Percentiles rank a stretch among this genome's conserved stretches.
These are phyloP conservation scores for Hippophae tibetana DNA, from an alignment of 306 rosid species.

Conservation along the genomic window DNA sequence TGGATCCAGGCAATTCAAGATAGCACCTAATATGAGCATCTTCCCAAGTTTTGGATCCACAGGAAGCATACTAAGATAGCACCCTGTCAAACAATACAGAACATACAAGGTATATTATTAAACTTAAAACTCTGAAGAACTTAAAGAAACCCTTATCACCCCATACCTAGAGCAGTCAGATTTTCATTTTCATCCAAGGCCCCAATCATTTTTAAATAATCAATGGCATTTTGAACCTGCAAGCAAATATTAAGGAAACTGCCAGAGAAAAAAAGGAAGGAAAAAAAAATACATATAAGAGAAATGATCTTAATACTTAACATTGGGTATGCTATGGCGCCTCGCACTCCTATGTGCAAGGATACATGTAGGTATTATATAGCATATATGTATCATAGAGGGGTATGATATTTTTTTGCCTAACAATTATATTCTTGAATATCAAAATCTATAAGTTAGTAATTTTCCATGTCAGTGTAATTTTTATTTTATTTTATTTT, in stretches of 20 bases:
- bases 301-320: too few relatives aligned
- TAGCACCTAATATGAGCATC: conserved; percentile 80
- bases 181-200: conserved; percentile 88
- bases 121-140: background rate
- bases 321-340: too few relatives aligned
- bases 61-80: conserved; percentile 70
- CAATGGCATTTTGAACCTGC: conserved; percentile 93
- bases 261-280: too few relatives aligned
- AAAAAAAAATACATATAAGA: too few relatives aligned
- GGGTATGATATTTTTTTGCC: too few relatives aligned
- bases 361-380: too few relatives aligned
- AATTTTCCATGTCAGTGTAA: too few relatives aligned
- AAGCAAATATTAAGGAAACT: conserved; percentile 13
- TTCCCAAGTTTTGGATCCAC: conserved; percentile 98
- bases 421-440: too few relatives aligned
- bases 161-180: conserved; percentile 71
- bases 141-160: conserved; percentile 4
- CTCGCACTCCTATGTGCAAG: too few relatives aligned
- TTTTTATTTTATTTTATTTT: too few relatives aligned
- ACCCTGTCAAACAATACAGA: conserved; percentile 51
- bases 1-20: conserved; percentile 90
- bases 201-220: conserved; percentile 68
- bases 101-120: conserved; percentile 13
- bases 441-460: too few relatives aligned
- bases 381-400: too few relatives aligned